Base-by-base conservation (phyloP, 2,329 filamentous ascomycete species). In the Ceratocystiopsis brevicomis region DNA sequence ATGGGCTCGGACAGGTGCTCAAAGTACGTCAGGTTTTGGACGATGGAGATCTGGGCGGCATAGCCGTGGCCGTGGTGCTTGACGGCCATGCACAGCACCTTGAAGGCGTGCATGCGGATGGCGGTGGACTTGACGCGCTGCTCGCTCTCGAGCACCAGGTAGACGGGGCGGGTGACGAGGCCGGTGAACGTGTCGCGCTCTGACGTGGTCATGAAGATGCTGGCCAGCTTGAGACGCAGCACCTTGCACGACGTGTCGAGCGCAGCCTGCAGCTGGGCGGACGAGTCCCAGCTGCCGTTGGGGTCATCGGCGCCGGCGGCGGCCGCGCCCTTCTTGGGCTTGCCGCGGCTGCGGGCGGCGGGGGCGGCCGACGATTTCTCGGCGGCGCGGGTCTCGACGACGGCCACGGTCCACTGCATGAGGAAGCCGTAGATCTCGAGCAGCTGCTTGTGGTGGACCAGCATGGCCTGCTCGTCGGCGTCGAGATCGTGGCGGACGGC, bases 1-100 rank as follows among this genome's bases (percentile, higher is more conserved):
- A 98, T 98, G 1, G 90, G 90, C 56, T 98, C 90, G 0, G 90
- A 88, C n/a, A 98, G 65, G 60, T 98, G 90, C 61, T 98, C 90
- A 54, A 96, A 98, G 58, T 98, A 98, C 6, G 90, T 94, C 51
- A 98, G 64, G 56, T 90, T 96, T 59, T 98, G 90, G 44, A 96
- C 87, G 54, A 98, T 93, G 39, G 87, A 93, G 40, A 93, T 96
- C 68, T 98, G 90, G 2, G 90, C 90, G 42, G 83, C 87, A 57
- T 94, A 95, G 51, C 81, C 90, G 60, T 98, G 90, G 2, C 90
- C 90, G 57, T 98, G 90, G 56, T 96, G 87, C 64, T 98, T 98
- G 47, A 98, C 78, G 34, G 92, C 87, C 52, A 96, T 84, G 56
- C 90, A 98, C 9, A 98, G 66, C 17, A 96, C 86, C 59, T 94